phyloP scores from a whole-genome alignment of 2,329 filamentous ascomycete genomes.

The Exophiala viscosa region DNA sequence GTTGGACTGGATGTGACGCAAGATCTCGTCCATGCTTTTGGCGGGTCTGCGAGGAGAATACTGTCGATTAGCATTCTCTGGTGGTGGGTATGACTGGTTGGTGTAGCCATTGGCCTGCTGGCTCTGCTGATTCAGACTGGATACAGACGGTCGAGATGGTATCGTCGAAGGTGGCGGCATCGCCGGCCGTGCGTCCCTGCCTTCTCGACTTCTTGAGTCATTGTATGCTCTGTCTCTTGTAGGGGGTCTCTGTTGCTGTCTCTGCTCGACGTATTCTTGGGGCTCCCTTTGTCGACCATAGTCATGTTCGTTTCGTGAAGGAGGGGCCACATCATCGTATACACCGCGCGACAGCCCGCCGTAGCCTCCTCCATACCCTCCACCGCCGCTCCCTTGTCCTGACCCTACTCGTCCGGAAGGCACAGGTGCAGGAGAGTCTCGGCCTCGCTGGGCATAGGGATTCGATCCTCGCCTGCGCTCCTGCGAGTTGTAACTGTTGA shows the following conservation, averaged over 20 bases:
- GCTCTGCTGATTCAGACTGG: slow-evolving; percentile 16
- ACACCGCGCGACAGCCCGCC: slow-evolving; percentile 20
- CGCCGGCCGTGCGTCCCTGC: slow-evolving; percentile 13
- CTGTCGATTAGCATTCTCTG: slow-evolving; percentile 15
- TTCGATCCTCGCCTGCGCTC: slow-evolving; percentile 25
- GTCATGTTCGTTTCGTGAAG: slow-evolving; percentile 18
- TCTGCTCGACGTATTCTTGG: slow-evolving; percentile 16
- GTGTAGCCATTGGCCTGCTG: slow-evolving; percentile 10
- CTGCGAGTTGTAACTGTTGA: slow-evolving; percentile 26
- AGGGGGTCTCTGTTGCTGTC: slow-evolving; percentile 13
- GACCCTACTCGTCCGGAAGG: slow-evolving; percentile 14
- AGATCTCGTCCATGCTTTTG: slow-evolving; percentile 28
- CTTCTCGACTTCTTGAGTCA: slow-evolving; percentile 18
- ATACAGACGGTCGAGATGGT: slow-evolving; percentile 16
- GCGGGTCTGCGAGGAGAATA: slow-evolving; percentile 22
- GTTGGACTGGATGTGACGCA: slow-evolving; percentile 67
- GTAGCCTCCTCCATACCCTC: slow-evolving; percentile 23
- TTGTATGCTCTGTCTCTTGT: slow-evolving; percentile 23
- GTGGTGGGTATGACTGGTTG: slow-evolving; percentile 12
- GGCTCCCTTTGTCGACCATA: slow-evolving; percentile 14
- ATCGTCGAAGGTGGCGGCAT: slow-evolving; percentile 21
- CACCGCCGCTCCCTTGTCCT: slow-evolving; percentile 13
- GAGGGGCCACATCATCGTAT: slow-evolving; percentile 12
- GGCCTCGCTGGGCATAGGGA: slow-evolving; percentile 24
- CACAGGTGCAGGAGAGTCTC: slow-evolving; percentile 17